A percentile compares a stretch with the other conserved stretches of the same genome.
Evolutionary conservation across 306 rosid species (phyloP).

Genomic region (Lathyrus aphaca): DNA sequence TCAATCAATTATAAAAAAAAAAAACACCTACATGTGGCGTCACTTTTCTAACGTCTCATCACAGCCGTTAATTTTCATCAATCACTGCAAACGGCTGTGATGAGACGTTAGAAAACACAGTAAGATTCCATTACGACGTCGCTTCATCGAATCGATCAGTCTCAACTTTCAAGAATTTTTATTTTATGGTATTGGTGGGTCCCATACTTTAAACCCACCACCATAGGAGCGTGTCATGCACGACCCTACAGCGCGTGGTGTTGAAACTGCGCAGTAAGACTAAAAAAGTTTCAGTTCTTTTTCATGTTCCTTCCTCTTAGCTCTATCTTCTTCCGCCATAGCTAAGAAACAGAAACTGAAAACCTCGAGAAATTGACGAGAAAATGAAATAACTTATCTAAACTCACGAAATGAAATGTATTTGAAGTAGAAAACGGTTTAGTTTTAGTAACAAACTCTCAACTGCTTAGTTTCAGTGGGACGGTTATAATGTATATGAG

Average conservation of each 20-base stretch:
- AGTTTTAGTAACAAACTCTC: not conserved
- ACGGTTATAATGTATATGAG: constrained; percentile 37
- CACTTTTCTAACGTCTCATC: constrained; percentile 22
- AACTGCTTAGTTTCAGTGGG: not conserved
- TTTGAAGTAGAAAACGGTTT: not conserved
- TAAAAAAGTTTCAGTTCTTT: constrained; percentile 38
- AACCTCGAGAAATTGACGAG: constrained; percentile 29
- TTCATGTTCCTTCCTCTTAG: constrained; percentile 18
- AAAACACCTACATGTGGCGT: not conserved
- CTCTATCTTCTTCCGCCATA: constrained; percentile 11
- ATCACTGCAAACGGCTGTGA: no score
- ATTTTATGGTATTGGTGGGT: not conserved
- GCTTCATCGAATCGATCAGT: not conserved
- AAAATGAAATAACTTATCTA: not conserved
- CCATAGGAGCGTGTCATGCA: constrained; percentile 26
- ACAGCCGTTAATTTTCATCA: constrained; percentile 11
- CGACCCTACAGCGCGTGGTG: constrained; percentile 4
- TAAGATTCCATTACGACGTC: not conserved
- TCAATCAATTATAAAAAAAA: no score
- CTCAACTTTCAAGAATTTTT: constrained; percentile 10
- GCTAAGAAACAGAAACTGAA: not conserved
- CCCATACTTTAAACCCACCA: not conserved
- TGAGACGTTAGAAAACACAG: no score
- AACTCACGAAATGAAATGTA: constrained; percentile 31
- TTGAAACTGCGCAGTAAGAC: not conserved